A percentile compares a stretch with the other conserved stretches of the same genome.
phyloP scores from a whole-genome alignment of 805 yeast genomes.

The Yarrowia sp. region DNA sequence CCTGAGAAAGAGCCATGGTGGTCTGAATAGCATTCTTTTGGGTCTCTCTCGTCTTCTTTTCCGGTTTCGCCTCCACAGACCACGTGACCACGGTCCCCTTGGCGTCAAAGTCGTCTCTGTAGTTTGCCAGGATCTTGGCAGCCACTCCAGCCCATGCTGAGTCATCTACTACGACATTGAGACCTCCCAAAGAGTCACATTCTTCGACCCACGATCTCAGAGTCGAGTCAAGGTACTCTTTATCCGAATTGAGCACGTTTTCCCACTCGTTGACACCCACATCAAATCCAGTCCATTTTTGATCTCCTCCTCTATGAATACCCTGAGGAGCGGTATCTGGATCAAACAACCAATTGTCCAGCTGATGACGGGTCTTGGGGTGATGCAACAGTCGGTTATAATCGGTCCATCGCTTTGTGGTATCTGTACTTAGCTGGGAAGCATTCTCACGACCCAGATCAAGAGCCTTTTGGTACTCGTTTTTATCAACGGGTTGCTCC shows the following conservation, averaged over 20 bases:
- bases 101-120: conserved; percentile 74
- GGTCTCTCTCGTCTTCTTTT: conserved; percentile 41
- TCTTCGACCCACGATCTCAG: conserved; percentile 72
- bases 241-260: conserved; percentile 48
- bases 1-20: conserved; percentile 55
- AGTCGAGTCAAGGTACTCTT: conserved; percentile 62
- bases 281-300: conserved; percentile 48
- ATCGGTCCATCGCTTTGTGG: conserved; percentile 79
- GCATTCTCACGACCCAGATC: conserved; percentile 55
- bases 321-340: conserved; percentile 50
- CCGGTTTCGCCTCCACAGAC: conserved; percentile 52
- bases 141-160: conserved; percentile 87
- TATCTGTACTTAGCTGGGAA: conserved; percentile 50
- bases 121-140: conserved; percentile 56
- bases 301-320: conserved; percentile 47
- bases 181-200: conserved; percentile 75
- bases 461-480: conserved; percentile 68
- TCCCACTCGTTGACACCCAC: conserved; percentile 70
- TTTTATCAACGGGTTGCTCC: conserved; percentile 55
- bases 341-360: conserved; percentile 67
- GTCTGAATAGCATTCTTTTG: conserved; percentile 56
- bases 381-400: conserved; percentile 70
- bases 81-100: conserved; percentile 58
- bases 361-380: conserved; percentile 62
- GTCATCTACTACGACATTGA: conserved; percentile 76